Evolutionary conservation across 805 yeast genomes (phyloP), one percentile per base, ranked within the genome.

Genomic region (Yarrowia yakushimensis): DNA sequence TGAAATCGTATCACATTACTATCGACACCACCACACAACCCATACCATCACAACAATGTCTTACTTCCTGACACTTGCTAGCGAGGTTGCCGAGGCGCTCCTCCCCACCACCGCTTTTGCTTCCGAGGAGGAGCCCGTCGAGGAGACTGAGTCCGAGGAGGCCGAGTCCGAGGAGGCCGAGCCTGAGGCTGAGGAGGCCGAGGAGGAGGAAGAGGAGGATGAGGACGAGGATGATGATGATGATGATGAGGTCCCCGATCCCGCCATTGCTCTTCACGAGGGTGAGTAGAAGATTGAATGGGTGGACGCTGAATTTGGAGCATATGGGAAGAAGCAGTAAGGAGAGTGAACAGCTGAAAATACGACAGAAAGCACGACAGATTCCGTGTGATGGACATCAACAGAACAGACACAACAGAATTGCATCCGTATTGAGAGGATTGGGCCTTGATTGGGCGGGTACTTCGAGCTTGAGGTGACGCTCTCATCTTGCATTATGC

Each of bases 71-170:
- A 65, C 50, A 65, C 61, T 68, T 63, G 67, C 69, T 66, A 65
- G 65, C 64, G 96, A 90, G 77, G 78, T 90, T 72, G 86, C 88
- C 78, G 96, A 90, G 73, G 82, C 87, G 65, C 80, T 88, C 67
- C 78, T 84, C 68, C 96, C 97, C 73, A 81, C 88, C 69, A 81
- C 81, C 63, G 96, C 96, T 60, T 85, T 81, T 78, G 97, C 96
- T 70, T 96, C 88, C 70, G 76, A 74, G 59, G 77, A 67, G 62
- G 73, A 67, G 55, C 70, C 66, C 30, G 76, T 66, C 30, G 76
- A 74, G 59, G 77, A 68, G 63, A 72, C 67, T 46, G 71, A 67
- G 33, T 60, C 65, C 52, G 66, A 23, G 34, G 45, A 63, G 48
- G 33, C 23, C 22, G 48, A 52, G 22, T 39, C 42, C 43, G 59